Evolutionary conservation across 2,329 filamentous ascomycete genomes (phyloP).

Genomic region (Leptoxyphium fumago): DNA sequence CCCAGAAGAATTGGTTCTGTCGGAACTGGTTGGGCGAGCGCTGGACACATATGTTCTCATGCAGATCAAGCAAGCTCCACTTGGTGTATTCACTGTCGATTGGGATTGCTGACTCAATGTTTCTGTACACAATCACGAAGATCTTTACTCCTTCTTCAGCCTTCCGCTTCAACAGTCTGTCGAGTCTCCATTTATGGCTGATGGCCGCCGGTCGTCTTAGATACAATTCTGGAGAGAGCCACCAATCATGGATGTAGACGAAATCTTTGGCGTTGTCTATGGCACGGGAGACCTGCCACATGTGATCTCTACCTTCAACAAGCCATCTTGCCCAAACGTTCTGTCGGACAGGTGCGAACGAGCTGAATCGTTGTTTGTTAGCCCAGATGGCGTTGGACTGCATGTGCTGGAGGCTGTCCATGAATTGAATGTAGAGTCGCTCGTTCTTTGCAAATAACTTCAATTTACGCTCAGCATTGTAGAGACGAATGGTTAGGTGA

Average conservation of each 20-base stretch:
- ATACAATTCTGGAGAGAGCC: conserved; percentile 92
- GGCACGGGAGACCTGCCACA: conserved; percentile 97
- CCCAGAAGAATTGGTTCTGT: conserved; percentile 99
- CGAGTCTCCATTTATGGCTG: conserved; percentile 94
- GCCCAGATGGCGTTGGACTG: conserved; percentile 69
- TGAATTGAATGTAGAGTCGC: conserved; percentile 76
- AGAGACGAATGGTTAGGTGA: conserved; percentile 64
- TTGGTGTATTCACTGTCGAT: conserved; percentile 99
- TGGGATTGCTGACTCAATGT: conserved; percentile 90
- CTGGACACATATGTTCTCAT: conserved; percentile 92
- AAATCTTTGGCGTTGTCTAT: conserved; percentile 96
- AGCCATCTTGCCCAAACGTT: conserved; percentile 91
- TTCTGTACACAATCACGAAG: conserved; percentile 94
- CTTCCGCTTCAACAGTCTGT: conserved; percentile 83
- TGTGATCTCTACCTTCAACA: conserved; percentile 91
- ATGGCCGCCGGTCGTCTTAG: conserved; percentile 86
- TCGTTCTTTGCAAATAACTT: conserved; percentile 86
- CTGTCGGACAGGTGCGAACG: conserved; percentile 78
- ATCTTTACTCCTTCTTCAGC: conserved; percentile 92
- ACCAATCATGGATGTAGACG: conserved; percentile 99
- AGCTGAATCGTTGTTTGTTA: conserved; percentile 71
- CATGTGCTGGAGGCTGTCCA: conserved; percentile 85
- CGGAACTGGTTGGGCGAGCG: conserved; percentile 94
- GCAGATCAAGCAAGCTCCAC: conserved; percentile 83
- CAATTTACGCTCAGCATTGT: conserved; percentile 82